A percentile compares a stretch with the other conserved stretches of the same genome.
Evolutionary conservation across 176 grass and related monocot genomes (phyloP).

Genomic region (Elymus sibiricus): DNA sequence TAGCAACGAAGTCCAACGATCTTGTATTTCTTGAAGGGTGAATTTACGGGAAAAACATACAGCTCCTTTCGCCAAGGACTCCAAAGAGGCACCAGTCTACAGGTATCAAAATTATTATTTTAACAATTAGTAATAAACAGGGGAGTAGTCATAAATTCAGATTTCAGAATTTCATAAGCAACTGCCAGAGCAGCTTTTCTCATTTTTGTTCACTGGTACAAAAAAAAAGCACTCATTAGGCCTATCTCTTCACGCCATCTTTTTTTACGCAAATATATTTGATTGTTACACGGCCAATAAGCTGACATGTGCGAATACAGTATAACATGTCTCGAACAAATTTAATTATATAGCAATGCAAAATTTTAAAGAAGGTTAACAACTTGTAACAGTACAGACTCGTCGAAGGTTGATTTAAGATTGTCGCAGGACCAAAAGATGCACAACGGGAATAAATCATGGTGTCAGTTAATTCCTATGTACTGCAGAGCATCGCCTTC

Average conservation of each 20-base stretch:
- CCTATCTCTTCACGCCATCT: background rate
- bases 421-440: background rate
- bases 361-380: background rate
- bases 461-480: background rate
- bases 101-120: conserved; percentile 10
- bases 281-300: conserved; percentile 7
- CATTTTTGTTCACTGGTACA: background rate
- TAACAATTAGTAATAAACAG: conserved; percentile 8
- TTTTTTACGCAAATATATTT: background rate
- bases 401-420: background rate
- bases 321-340: background rate
- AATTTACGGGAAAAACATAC: conserved; percentile 60
- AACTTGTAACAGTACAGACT: background rate
- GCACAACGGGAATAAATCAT: background rate
- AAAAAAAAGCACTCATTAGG: background rate
- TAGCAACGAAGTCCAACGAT: conserved; percentile 60
- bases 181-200: background rate
- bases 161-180: background rate
- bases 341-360: background rate
- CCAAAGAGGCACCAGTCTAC: conserved; percentile 64
- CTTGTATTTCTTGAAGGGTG: conserved; percentile 65
- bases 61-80: conserved; percentile 68
- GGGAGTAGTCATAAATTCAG: background rate
- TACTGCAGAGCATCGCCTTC: background rate
- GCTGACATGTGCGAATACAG: background rate